Conservation (phyloP, 331 rosid genomes). For the Spiraea crenata region DNA sequence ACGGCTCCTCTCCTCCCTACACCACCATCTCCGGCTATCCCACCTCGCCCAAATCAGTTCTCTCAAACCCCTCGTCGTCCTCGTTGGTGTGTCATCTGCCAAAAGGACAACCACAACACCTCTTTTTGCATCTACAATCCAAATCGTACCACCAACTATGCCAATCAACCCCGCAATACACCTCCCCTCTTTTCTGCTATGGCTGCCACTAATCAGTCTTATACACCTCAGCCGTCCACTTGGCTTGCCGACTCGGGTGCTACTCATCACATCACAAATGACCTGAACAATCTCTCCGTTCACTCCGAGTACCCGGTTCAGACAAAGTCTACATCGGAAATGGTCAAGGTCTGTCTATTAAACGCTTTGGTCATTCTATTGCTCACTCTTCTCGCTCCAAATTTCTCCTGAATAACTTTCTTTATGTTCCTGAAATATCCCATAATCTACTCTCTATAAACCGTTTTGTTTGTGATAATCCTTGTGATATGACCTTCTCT, state of each 20-base stretch:
- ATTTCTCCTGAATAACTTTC: not conserved
- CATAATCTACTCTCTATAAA: not conserved
- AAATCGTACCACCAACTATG: not conserved
- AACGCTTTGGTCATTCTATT: not conserved
- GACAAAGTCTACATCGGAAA: not conserved
- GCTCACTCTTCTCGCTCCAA: not conserved
- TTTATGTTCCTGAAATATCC: not conserved
- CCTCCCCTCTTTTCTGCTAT: not conserved
- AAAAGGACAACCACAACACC: not conserved
- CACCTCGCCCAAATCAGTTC: not conserved
- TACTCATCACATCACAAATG: not conserved
- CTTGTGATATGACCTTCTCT: not conserved
- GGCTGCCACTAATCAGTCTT: not conserved
- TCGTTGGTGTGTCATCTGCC: not conserved
- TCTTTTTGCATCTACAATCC: not conserved
- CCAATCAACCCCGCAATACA: not conserved
- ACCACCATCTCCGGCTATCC: no score
- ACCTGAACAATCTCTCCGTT: not conserved
- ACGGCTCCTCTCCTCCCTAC: not conserved
- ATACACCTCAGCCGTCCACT: not conserved
- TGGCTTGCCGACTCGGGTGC: not conserved
- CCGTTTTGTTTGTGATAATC: not conserved
- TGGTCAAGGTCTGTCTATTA: not conserved
- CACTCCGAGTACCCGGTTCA: not conserved
- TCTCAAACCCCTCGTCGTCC: not conserved